Evolutionary conservation across 371 early-diverging fungal genomes (phyloP).

Genomic region (Nematocida homosporus): DNA sequence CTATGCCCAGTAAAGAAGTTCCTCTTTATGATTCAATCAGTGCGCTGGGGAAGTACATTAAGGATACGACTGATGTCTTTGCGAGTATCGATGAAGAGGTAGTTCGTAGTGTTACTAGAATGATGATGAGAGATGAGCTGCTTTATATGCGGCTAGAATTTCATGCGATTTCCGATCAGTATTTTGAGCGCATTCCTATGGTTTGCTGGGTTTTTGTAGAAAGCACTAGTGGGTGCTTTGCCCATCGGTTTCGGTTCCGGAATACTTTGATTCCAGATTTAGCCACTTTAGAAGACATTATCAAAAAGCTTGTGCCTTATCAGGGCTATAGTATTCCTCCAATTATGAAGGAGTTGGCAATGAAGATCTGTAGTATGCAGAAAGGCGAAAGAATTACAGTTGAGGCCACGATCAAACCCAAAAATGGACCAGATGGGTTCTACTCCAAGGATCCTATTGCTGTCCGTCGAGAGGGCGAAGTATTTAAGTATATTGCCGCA

Average conservation of each 20-base stretch:
- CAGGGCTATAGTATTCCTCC: background rate
- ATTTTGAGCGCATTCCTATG: slow-evolving; percentile 8
- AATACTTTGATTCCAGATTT: background rate
- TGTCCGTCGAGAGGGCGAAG: background rate
- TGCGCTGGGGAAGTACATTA: background rate
- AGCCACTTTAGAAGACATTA: background rate
- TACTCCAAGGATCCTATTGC: background rate
- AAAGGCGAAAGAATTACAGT: background rate
- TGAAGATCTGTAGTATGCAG: background rate
- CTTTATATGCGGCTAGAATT: background rate
- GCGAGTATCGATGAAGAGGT: slow-evolving; percentile 3
- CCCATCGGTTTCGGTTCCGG: slow-evolving; percentile 36
- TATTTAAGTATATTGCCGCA: slow-evolving; percentile 4
- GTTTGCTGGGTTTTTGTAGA: slow-evolving; percentile 33
- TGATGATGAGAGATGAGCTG: slow-evolving; percentile 8
- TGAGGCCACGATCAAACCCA: background rate
- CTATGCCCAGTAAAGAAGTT: background rate
- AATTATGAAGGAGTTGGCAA: background rate
- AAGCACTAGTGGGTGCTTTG: background rate
- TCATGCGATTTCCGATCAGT: background rate
- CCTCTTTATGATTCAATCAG: slow-evolving; percentile 14
- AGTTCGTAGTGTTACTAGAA: slow-evolving; percentile 1
- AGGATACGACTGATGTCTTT: slow-evolving; percentile 7
- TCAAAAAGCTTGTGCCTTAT: background rate
- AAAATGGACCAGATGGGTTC: background rate